Evolutionary conservation across 306 rosid species (phyloP).

Genomic region (Acacia acuminata): DNA sequence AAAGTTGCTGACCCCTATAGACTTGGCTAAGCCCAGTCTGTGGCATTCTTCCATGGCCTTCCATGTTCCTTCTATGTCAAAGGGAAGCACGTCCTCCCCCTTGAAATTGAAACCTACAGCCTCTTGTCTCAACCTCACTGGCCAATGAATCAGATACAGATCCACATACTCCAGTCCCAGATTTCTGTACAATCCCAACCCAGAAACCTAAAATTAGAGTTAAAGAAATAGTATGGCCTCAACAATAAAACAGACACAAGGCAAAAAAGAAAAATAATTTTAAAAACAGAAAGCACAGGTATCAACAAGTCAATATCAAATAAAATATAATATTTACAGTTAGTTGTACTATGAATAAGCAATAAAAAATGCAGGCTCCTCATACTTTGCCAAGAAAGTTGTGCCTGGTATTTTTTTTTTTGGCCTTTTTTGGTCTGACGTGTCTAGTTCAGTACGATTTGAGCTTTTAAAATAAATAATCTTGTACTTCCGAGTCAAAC

Average conservation of each 20-base stretch:
- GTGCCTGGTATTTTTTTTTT: not conserved
- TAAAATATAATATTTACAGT: not conserved
- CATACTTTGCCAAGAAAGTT: not conserved
- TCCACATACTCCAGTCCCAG: conserved; percentile 40
- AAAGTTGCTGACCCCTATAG: conserved; percentile 51
- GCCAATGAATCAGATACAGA: conserved; percentile 45
- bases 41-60: conserved; percentile 47
- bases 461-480: not conserved
- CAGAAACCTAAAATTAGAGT: not conserved
- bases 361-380: not conserved
- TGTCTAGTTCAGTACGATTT: not conserved
- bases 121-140: conserved; percentile 38
- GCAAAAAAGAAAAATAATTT: not conserved
- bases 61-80: conserved; percentile 45
- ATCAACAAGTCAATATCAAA: not conserved
- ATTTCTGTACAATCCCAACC: conserved; percentile 29
- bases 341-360: not conserved
- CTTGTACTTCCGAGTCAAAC: not conserved
- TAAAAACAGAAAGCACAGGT: not conserved
- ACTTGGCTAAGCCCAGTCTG: conserved; percentile 41
- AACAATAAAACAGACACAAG: not conserved
- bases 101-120: conserved; percentile 17
- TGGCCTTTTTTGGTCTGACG: not conserved
- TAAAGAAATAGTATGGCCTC: not conserved
- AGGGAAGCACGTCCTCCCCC: conserved; percentile 36